phyloP scores from a whole-genome alignment of 768 basidiomycete species.

The Boletus vinaceobasis region DNA sequence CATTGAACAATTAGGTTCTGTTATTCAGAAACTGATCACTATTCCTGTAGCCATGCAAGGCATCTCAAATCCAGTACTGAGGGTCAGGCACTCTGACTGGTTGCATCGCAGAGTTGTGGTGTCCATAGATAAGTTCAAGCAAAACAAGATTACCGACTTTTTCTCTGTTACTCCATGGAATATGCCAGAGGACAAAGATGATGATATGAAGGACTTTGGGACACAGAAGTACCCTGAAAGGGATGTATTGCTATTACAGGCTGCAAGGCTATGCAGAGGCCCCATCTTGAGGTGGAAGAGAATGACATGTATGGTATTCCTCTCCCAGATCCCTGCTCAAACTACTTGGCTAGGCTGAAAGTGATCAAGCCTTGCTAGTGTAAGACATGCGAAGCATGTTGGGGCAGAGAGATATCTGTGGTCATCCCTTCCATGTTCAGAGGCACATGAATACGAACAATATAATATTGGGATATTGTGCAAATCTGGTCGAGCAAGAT shows the following conservation, averaged over 20 bases:
- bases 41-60: conserved; percentile 99
- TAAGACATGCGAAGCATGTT: conserved; percentile 47
- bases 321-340: conserved; percentile 58
- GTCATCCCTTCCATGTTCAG: conserved; percentile 75
- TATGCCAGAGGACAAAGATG: conserved; percentile 6
- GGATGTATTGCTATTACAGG: conserved; percentile 53
- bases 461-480: conserved; percentile 85
- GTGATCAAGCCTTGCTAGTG: conserved; percentile 80
- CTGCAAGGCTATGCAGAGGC: conserved; percentile 42
- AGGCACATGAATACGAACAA: conserved; percentile 52
- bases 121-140: conserved; percentile 93
- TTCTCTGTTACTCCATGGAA: conserved; percentile 43
- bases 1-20: conserved; percentile 94
- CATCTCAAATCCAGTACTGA: conserved; percentile 92
- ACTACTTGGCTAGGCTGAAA: conserved; percentile 76
- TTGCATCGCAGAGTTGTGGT: conserved; percentile 86
- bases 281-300: conserved; percentile 42
- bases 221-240: conserved; percentile 17
- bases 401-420: conserved; percentile 39
- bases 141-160: conserved; percentile 96
- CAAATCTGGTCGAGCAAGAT: conserved; percentile 79
- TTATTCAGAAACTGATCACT: conserved; percentile 98
- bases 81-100: conserved; percentile 97
- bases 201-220: conserved; percentile 67
- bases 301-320: conserved; percentile 27